Base-by-base conservation (phyloP, 108 stramenopile species). In the Parmales sp. region DNA sequence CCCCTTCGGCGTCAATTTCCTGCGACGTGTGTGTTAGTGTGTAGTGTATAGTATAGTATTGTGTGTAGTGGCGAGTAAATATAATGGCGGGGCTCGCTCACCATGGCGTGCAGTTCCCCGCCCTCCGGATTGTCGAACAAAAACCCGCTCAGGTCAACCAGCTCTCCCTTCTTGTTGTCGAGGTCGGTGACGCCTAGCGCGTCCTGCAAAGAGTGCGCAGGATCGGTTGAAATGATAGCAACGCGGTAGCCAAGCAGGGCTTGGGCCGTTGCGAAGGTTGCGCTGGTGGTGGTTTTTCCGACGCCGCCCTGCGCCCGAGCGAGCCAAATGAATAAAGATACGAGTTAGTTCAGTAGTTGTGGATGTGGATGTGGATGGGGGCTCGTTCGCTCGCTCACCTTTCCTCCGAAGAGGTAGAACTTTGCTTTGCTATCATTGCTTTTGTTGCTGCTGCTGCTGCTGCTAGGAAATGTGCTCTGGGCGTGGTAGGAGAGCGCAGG, bases 201-300 rank as follows among this genome's bases (percentile, higher is more conserved):
- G 81, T 97, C 96, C 1, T 91, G 92, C 48, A 97, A 69, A 8
- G 88, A 89, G 79, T 97, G 96, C 5, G 96, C 96, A n/a, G 96
- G 96, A 68, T 97, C 96, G 1, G 96, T 97, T 1, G 90, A 92
- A n/a, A 97, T 89, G 20, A 97, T 73, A 41, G 90, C 70, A 0
- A 93, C 87, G 39, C 87, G 85, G 63, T 82, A 66, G 65, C 92
- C 91, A 31, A 75, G 51, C 72, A 87, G 76, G 2, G 90, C 90
- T 50, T 95, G 67, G 39, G 73, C 79, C 0, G 93, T 86, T 0
- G 94, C 94, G 26, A 95, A 76, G 8, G 94, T 76, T 7, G 91
- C 83, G 18, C 87, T 87, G 25, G 86, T 78, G 31, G 90, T 84
- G 0, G 94, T 97, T 72, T 93, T 90, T 8, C 89, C 90, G 18